Base-by-base conservation (phyloP, 1,284 basidiomycete species). In the Ceraceosorus bombacis region DNA sequence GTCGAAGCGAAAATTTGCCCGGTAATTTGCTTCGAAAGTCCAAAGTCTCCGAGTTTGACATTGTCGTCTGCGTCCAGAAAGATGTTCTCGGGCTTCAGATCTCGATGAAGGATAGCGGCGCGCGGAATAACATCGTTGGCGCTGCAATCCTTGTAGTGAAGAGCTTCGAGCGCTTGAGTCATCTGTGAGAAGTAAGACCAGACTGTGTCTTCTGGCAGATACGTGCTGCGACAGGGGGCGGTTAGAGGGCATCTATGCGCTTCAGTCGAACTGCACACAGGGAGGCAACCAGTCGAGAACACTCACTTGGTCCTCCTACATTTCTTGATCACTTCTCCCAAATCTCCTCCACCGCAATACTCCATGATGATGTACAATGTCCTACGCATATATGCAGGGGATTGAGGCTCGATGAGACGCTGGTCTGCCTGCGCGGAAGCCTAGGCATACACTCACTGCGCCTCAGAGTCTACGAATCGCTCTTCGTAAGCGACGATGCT, bases 141-240 rank as follows among this genome's bases (percentile, higher is more conserved):
- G 51, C 39, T 15, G 51, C 10, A 9, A 10, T 41, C 54, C 27
- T 64, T 73, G 68, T 71, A 80, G 72, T 98, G 94, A 73, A 94
- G 97, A 72, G 95, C 86, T 61, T 89, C 86, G 40, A 97, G 81
- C 0, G 93, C 94, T n/a, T 88, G 82, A 0, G 90, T 81, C 60
- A 95, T 88, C 75, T 98, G 94, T 78, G 90, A 85, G 69, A 97
- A 89, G 76, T 94, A 95, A 69, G 85, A 85, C 94, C 94, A 97
- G 53, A 97, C 85, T 6, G 87, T 88, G 64, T 95, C 92, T 80
- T 97, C 93, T 1, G 89, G 83, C 51, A 97, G 54, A 3, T 55
- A 58, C 17, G 62, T 64, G 37, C 60, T 64, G 55, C 54, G 5
- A 36, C 41, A 27, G 27, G 27, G 27, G 27, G 27, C 27, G 27